phyloP scores from a whole-genome alignment of 2,329 filamentous ascomycete genomes.

The Nakataea oryzae region DNA sequence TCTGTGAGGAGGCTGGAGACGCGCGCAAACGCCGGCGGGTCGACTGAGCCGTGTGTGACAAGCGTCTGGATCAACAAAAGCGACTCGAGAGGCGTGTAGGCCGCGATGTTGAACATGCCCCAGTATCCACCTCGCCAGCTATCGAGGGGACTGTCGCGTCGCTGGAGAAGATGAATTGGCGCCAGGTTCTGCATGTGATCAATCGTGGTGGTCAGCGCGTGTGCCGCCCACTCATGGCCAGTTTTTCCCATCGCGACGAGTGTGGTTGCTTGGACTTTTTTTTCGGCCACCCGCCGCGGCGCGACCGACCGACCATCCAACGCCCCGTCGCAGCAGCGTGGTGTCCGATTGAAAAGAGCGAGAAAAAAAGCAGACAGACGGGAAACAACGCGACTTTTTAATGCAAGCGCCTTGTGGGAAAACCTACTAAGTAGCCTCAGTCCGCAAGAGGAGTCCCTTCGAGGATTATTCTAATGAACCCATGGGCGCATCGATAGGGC shows the following conservation, averaged over 20 bases:
- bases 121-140: constrained; percentile 20
- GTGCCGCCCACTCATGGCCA: neutral
- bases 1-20: constrained; percentile 52
- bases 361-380: neutral
- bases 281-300: neutral
- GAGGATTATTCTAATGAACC: neutral
- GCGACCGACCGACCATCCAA: neutral
- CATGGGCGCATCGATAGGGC: neutral
- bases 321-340: neutral
- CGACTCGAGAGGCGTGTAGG: constrained; percentile 24
- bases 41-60: constrained; percentile 15
- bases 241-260: neutral
- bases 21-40: constrained; percentile 20
- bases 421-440: neutral
- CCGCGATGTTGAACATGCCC: constrained; percentile 21
- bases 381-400: neutral
- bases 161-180: constrained; percentile 22
- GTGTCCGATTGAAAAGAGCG: neutral
- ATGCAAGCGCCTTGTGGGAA: neutral
- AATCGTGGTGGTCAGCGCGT: neutral
- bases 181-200: constrained; percentile 18
- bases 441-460: neutral
- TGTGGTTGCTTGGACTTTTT: neutral
- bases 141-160: constrained; percentile 21
- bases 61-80: constrained; percentile 22